Conservation (phyloP, 441 rosid genomes). For the Metrosideros polymorpha region DNA sequence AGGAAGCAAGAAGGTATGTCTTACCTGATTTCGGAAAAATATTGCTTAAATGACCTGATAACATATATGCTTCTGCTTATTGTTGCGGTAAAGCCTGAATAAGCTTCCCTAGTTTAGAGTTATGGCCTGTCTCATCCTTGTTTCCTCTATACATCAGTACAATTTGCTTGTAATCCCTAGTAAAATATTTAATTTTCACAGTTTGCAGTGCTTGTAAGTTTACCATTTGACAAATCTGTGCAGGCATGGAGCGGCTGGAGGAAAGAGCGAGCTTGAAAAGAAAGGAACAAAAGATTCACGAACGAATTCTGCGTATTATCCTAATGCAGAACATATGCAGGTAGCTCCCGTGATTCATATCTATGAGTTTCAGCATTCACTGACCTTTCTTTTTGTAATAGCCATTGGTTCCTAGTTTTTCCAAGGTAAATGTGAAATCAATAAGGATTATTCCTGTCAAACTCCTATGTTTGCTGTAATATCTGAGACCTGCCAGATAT, state of each 20-base stretch:
- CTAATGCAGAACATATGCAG: slow-evolving; percentile 20
- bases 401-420: neutral
- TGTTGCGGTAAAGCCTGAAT: neutral
- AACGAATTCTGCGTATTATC: slow-evolving; percentile 14
- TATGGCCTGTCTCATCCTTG: neutral
- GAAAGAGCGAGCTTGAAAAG: slow-evolving; percentile 23
- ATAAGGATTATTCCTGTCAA: neutral
- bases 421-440: neutral
- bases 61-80: neutral
- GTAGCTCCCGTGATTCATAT: neutral
- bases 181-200: neutral
- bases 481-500: neutral
- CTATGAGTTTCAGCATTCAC: neutral
- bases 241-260: slow-evolving; percentile 35
- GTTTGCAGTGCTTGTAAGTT: neutral
- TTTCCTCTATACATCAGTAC: neutral
- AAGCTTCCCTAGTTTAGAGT: neutral
- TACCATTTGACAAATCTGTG: slow-evolving; percentile 3
- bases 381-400: neutral
- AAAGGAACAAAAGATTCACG: slow-evolving; percentile 32
- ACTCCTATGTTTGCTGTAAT: neutral
- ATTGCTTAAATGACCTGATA: neutral
- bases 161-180: neutral
- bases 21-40: neutral
- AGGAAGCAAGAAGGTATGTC: slow-evolving; percentile 20